These are phyloP conservation scores for Lodderomyces parapsilosis DNA, from an alignment of 1,139 yeast genomes.

Conservation along the genomic window DNA sequence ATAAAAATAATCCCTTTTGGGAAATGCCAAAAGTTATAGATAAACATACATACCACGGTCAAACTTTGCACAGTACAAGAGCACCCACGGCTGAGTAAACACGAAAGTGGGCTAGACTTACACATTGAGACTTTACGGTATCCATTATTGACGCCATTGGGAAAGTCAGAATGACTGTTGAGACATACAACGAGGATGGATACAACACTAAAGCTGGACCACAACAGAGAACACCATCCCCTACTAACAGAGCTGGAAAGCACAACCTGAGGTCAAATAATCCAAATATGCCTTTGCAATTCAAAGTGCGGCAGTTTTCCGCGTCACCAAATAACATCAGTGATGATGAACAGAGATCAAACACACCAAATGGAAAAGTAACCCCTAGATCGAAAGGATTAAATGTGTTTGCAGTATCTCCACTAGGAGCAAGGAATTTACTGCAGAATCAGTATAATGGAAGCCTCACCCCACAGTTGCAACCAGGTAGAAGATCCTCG, in stretches of 20 bases:
- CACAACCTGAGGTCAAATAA: neutral
- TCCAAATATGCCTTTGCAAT: neutral
- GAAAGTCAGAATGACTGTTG: neutral
- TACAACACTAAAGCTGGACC: neutral
- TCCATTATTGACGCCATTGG: neutral
- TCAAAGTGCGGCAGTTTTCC: conserved; percentile 2
- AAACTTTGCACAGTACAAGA: neutral
- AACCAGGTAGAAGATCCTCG: conserved; percentile 10
- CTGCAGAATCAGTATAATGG: neutral
- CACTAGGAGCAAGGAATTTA: conserved; percentile 2
- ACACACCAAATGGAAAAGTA: neutral
- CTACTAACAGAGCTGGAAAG: neutral
- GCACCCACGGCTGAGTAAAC: too few relatives aligned
- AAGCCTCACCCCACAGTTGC: neutral
- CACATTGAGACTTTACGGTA: too few relatives aligned
- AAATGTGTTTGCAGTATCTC: conserved; percentile 16
- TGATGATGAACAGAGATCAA: neutral
- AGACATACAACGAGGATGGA: neutral
- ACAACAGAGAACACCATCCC: conserved; percentile 3
- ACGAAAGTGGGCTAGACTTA: too few relatives aligned
- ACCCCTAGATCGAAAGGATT: conserved; percentile 10
- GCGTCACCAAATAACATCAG: neutral
- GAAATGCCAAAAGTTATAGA: neutral
- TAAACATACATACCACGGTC: neutral
- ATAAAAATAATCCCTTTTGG: neutral